A percentile compares a stretch with the other conserved stretches of the same genome.
Evolutionary conservation across 2,329 filamentous ascomycete genomes (phyloP).

Genomic region (Aureobasidium sp.): DNA sequence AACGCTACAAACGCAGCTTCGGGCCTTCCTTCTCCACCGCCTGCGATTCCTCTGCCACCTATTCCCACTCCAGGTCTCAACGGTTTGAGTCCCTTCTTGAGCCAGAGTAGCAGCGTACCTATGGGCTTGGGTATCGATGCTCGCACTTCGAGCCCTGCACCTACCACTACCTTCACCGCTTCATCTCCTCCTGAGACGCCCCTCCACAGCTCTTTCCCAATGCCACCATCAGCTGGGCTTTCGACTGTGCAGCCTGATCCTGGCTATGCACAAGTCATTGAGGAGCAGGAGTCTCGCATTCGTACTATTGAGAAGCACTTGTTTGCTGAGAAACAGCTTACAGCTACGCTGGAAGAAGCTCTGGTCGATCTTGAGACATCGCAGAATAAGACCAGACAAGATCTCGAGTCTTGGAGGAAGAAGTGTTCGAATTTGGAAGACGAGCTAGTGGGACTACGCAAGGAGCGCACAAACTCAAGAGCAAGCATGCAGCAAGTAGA

Average conservation of each 20-base stretch:
- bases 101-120: not conserved
- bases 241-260: constrained; percentile 38
- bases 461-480: constrained; percentile 48
- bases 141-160: constrained; percentile 48
- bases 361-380: constrained; percentile 88
- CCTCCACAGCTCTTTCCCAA: constrained; percentile 21
- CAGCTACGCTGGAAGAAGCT: constrained; percentile 88
- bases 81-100: not conserved
- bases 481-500: constrained; percentile 81
- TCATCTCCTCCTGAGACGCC: constrained; percentile 27
- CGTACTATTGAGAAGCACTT: constrained; percentile 95
- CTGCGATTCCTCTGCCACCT: constrained; percentile 90
- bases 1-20: constrained; percentile 69
- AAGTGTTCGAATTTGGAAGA: constrained; percentile 67
- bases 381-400: constrained; percentile 82
- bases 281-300: constrained; percentile 92
- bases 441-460: constrained; percentile 57
- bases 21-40: constrained; percentile 85
- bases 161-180: not conserved
- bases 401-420: constrained; percentile 85
- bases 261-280: constrained; percentile 65
- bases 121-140: constrained; percentile 20
- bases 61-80: constrained; percentile 51
- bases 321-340: constrained; percentile 91
- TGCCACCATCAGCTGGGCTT: constrained; percentile 34